These are phyloP conservation scores for Alternaria postmessia DNA, from an alignment of 2,329 filamentous ascomycete species.

Conservation along the genomic window DNA sequence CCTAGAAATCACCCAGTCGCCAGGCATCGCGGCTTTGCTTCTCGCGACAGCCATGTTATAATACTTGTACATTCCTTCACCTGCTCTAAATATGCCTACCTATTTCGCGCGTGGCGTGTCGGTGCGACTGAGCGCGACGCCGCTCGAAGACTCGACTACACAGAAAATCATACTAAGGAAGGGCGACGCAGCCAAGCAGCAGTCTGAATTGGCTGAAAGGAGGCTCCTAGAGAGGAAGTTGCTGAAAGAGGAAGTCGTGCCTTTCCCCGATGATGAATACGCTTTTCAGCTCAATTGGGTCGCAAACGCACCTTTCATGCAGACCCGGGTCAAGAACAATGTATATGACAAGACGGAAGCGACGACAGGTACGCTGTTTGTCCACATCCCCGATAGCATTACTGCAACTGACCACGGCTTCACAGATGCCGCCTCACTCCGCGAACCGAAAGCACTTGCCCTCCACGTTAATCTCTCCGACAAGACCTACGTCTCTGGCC, in stretches of 20 bases:
- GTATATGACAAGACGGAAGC: not conserved
- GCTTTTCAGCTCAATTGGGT: constrained; percentile 41
- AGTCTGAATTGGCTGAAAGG: constrained; percentile 31
- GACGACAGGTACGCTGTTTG: not conserved
- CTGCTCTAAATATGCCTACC: constrained; percentile 37
- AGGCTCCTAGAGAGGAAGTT: constrained; percentile 27
- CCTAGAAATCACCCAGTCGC: not conserved
- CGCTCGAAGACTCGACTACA: constrained; percentile 41
- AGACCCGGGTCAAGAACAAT: constrained; percentile 30
- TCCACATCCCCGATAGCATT: not conserved
- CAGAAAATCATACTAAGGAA: constrained; percentile 31
- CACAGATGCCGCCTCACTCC: not conserved
- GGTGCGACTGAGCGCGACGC: constrained; percentile 32
- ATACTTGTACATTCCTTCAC: not conserved
- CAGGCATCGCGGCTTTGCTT: not conserved
- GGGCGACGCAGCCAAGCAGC: constrained; percentile 27
- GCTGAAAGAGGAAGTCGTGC: constrained; percentile 36
- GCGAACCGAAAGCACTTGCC: constrained; percentile 32
- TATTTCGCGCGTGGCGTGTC: constrained; percentile 40
- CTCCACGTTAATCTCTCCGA: constrained; percentile 44
- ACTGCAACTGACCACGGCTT: not conserved
- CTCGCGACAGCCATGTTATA: not conserved
- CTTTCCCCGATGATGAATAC: constrained; percentile 34
- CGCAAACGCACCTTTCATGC: constrained; percentile 42
- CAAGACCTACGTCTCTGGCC: constrained; percentile 39